Evolutionary conservation across 768 basidiomycete genomes (phyloP), one percentile per base, ranked within the genome.

Genomic region (Hericium alpestre): DNA sequence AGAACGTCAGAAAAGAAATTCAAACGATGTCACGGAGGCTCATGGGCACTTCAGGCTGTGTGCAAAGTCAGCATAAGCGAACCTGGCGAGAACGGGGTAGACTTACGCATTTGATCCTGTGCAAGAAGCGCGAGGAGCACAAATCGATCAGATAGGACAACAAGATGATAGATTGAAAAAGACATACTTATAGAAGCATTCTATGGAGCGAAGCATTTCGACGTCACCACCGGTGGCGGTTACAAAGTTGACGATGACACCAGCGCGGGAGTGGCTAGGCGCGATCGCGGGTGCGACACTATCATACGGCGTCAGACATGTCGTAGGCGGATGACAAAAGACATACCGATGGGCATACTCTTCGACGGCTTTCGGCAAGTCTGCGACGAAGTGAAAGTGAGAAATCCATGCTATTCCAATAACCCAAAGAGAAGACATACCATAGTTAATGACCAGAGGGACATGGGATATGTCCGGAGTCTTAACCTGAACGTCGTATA

Each of bases 191-290:
- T 95, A 97, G 74, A 93, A 95, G 79, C 93, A 95, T 76, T 98
- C 95, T 78, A 97, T 97, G 64, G 90, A 90, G 66, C 95, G 82
- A 60, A 98, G 75, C 93, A 97, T 96, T 74, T 98, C 95, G 56
- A 97, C 94, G 69, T 98, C 95, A 43, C 93, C 94, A 32, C 94
- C 93, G 13, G 93, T 93, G 55, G 94, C 95, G 56, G 94, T 96
- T 60, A 98, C 94, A 65, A 98, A 93, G 70, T 95, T 98, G 67
- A 99, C 80, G 59, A 96, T 80, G 54, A 97, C 89, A 27, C 95
- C 96, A 56, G 92, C 87, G 54, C 92, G 85, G 41, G 85, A 80
- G 67, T 91, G 87, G 70, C 68, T 86, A 51, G 89, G 81, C n/a
- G 90, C 86, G 64, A 91, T 85, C 54, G 93, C 92, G 55, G 90